These are phyloP conservation scores for Botrytis deweyae DNA, from an alignment of 2,329 filamentous ascomycete genomes.

Conservation along the genomic window DNA sequence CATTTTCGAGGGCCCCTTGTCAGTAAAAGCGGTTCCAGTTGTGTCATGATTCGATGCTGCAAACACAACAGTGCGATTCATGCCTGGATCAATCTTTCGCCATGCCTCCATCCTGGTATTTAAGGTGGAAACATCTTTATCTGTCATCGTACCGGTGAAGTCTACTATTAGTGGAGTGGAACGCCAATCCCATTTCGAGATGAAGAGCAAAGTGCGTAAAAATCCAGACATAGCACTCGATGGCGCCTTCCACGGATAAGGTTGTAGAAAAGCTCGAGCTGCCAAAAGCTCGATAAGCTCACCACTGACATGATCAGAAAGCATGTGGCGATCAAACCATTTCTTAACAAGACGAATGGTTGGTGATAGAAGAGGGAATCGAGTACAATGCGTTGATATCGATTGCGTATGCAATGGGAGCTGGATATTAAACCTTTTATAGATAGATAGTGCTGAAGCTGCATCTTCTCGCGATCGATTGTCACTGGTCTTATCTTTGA, in stretches of 20 bases:
- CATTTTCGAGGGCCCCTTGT: slow-evolving; percentile 73
- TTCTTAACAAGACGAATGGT: slow-evolving; percentile 82
- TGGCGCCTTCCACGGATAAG: slow-evolving; percentile 77
- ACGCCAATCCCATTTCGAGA: slow-evolving; percentile 91
- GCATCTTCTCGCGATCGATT: slow-evolving; percentile 66
- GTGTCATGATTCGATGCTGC: slow-evolving; percentile 76
- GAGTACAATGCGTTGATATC: slow-evolving; percentile 75
- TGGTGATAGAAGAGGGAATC: slow-evolving; percentile 75
- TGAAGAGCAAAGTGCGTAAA: slow-evolving; percentile 72
- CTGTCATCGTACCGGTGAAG: slow-evolving; percentile 62
- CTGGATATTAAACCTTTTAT: slow-evolving; percentile 70
- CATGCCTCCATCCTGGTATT: slow-evolving; percentile 75
- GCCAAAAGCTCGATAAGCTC: slow-evolving; percentile 85
- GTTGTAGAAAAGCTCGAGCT: slow-evolving; percentile 73
- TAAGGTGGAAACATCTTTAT: slow-evolving; percentile 60
- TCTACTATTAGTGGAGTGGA: slow-evolving; percentile 79
- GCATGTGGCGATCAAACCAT: slow-evolving; percentile 85
- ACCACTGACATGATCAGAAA: slow-evolving; percentile 71
- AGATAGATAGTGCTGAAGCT: slow-evolving; percentile 65
- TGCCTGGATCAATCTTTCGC: slow-evolving; percentile 82
- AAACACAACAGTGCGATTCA: slow-evolving; percentile 81
- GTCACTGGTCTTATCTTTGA: slow-evolving; percentile 70
- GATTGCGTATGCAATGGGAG: slow-evolving; percentile 79
- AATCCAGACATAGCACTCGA: slow-evolving; percentile 78
- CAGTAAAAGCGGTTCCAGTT: slow-evolving; percentile 78